Conservation (phyloP, 2,329 filamentous ascomycete species). For the Pyricularia sp. region DNA sequence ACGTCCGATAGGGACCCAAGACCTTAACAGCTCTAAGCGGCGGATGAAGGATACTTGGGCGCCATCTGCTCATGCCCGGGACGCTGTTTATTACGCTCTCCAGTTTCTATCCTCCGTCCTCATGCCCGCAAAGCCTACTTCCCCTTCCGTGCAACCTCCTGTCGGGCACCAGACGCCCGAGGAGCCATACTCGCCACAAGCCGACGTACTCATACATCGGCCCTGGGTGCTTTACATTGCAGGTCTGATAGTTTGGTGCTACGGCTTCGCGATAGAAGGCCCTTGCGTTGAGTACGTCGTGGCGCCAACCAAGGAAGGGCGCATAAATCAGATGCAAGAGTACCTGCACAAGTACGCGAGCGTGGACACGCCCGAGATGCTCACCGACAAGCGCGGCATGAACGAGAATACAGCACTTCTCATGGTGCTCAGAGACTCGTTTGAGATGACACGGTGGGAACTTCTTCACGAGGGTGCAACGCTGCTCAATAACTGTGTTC, state of each 20-base stretch:
- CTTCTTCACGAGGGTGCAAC: constrained; percentile 78
- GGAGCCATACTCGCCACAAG: constrained; percentile 65
- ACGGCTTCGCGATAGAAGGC: constrained; percentile 85
- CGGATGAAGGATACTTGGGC: constrained; percentile 89
- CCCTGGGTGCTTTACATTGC: constrained; percentile 96
- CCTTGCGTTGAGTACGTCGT: constrained; percentile 36
- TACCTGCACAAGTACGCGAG: constrained; percentile 67
- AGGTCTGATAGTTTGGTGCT: constrained; percentile 86
- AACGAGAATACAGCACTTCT: constrained; percentile 78
- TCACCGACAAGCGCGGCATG: constrained; percentile 63
- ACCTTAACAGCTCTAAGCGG: constrained; percentile 69
- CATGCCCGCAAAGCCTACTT: constrained; percentile 7
- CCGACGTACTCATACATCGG: constrained; percentile 83
- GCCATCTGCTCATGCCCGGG: constrained; percentile 74
- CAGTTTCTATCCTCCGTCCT: constrained; percentile 83
- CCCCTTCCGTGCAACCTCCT: background rate
- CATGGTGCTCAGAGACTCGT: constrained; percentile 72
- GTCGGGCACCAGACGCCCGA: constrained; percentile 19
- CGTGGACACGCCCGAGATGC: constrained; percentile 65
- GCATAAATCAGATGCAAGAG: constrained; percentile 66
- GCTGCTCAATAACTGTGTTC: constrained; percentile 72
- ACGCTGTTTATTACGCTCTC: constrained; percentile 86
- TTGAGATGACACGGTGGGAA: constrained; percentile 81
- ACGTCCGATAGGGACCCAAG: constrained; percentile 71
- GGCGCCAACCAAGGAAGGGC: constrained; percentile 45